Percentiles rank a stretch among this genome's conserved stretches.
Conservation (phyloP, 2,329 filamentous ascomycete genomes). For the Colletotrichum truncatum region DNA sequence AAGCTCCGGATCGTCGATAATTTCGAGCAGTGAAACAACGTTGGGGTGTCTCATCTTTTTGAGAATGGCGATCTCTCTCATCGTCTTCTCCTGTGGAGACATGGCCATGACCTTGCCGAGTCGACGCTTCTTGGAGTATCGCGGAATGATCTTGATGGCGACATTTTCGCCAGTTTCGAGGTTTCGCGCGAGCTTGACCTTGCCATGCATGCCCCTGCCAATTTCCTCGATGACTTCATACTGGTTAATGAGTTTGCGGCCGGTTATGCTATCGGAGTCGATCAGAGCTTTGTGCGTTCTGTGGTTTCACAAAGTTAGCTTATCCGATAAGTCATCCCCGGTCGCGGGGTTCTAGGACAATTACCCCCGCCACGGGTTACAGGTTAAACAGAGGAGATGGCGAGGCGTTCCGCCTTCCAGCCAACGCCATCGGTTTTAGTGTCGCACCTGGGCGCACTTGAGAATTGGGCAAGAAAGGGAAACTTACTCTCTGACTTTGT, state of each 20-base stretch:
- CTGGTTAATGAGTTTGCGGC: slow-evolving; percentile 96
- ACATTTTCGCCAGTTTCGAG: slow-evolving; percentile 80
- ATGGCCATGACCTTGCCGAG: slow-evolving; percentile 81
- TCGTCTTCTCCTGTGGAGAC: slow-evolving; percentile 80
- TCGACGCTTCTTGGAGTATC: slow-evolving; percentile 91
- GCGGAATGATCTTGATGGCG: slow-evolving; percentile 98
- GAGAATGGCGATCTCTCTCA: slow-evolving; percentile 95
- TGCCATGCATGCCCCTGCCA: slow-evolving; percentile 94
- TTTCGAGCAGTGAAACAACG: slow-evolving; percentile 92
- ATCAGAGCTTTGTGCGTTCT: slow-evolving; percentile 92
- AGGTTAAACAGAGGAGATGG: slow-evolving; percentile 9
- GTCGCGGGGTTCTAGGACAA: slow-evolving; percentile 5
- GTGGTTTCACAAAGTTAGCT: slow-evolving; percentile 14
- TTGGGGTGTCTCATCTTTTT: slow-evolving; percentile 99
- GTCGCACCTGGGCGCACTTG: no score
- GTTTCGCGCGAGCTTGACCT: slow-evolving; percentile 93
- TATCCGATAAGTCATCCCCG: slow-evolving; percentile 1
- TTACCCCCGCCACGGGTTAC: background rate
- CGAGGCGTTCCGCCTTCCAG: background rate
- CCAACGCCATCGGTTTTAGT: background rate
- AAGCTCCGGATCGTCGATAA: slow-evolving; percentile 94
- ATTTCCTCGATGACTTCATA: slow-evolving; percentile 98
- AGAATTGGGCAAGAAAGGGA: background rate
- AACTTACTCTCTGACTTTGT: slow-evolving; percentile 80
- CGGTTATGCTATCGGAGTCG: slow-evolving; percentile 87